These are phyloP conservation scores for Solanum tacnaense DNA, from an alignment of 257 asterid species.

Conservation along the genomic window DNA sequence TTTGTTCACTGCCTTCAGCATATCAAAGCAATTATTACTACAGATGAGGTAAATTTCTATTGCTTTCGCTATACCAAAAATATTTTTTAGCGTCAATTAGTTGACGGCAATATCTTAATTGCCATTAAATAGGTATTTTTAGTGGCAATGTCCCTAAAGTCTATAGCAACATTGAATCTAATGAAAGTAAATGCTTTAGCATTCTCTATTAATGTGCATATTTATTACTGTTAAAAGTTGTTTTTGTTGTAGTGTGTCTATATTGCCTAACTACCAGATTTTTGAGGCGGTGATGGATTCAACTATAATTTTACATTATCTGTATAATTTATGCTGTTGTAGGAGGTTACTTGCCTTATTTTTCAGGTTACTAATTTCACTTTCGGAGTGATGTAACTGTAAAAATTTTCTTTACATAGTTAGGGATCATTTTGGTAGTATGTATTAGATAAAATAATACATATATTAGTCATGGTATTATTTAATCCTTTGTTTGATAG, in stretches of 20 bases:
- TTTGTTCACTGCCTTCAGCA: slow-evolving; percentile 38
- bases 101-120: too few species aligned
- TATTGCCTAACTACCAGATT: background rate
- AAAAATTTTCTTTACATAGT: background rate
- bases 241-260: too few species aligned
- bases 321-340: background rate
- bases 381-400: background rate
- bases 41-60: slow-evolving; percentile 51
- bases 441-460: background rate
- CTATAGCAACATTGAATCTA: too few species aligned
- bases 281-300: background rate
- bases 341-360: background rate
- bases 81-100: too few species aligned
- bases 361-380: background rate
- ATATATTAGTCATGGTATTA: background rate
- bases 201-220: too few species aligned
- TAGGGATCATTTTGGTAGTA: background rate
- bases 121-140: too few species aligned
- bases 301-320: background rate
- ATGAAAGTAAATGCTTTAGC: too few species aligned
- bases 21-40: slow-evolving; percentile 84
- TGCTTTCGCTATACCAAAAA: background rate
- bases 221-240: too few species aligned
- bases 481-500: background rate
- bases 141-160: too few species aligned